phyloP scores from a whole-genome alignment of 192 early-diverging fungal species.

The Spizellomyces punctatus region DNA sequence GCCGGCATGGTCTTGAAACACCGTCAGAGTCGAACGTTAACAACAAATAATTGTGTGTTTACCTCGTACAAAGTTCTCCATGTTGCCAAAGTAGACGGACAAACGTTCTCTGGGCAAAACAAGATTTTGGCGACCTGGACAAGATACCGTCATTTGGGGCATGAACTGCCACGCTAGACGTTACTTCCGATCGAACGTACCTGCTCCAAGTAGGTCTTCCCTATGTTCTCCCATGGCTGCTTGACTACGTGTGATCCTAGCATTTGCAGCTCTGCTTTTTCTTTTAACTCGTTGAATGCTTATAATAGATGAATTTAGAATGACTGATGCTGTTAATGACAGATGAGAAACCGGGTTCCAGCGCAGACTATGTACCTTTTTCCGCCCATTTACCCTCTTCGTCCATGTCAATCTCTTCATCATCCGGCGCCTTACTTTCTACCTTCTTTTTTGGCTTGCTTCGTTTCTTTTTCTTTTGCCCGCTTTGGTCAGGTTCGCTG shows the following conservation, averaged over 20 bases:
- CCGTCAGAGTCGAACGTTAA: neutral
- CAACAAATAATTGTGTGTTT: neutral
- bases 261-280: conserved; percentile 8
- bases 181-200: neutral
- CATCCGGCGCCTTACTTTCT: neutral
- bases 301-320: neutral
- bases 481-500: too few relatives aligned
- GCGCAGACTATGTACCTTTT: conserved; percentile 1
- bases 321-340: neutral
- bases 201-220: neutral
- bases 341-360: neutral
- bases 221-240: neutral
- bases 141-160: neutral
- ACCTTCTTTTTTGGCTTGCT: neutral
- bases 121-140: neutral
- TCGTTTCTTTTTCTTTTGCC: conserved; percentile 1
- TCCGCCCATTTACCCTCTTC: conserved; percentile 28
- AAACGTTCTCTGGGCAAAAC: neutral
- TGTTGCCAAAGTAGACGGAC: too few relatives aligned
- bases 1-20: neutral
- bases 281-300: conserved; percentile 19
- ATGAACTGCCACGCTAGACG: neutral
- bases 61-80: neutral
- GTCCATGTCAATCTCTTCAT: conserved; percentile 3
- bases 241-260: neutral